These are phyloP conservation scores for Clitopilus hobsonii DNA, from an alignment of 768 basidiomycete genomes.

Conservation along the genomic window DNA sequence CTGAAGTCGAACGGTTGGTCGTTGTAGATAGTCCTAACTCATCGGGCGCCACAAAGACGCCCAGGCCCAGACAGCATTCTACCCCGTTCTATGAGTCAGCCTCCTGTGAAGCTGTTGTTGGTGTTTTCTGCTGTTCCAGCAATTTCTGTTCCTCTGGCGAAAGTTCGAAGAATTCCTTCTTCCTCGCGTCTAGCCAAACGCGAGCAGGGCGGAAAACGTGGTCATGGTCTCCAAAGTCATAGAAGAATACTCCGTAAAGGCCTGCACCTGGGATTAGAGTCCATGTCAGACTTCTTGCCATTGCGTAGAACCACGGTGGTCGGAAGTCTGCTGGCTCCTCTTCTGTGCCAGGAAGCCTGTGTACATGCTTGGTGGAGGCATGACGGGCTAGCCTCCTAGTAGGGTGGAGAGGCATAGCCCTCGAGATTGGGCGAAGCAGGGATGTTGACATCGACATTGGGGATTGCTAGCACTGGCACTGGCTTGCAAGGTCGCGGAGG, in stretches of 20 bases:
- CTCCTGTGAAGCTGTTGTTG: no score
- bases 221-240: constrained; percentile 67
- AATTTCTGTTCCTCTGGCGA: constrained; percentile 49
- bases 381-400: neutral
- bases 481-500: neutral
- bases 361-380: neutral
- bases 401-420: neutral
- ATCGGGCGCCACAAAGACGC: neutral
- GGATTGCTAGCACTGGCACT: neutral
- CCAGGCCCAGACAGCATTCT: neutral
- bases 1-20: no score
- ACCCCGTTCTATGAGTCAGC: no score
- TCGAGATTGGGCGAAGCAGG: neutral
- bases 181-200: constrained; percentile 49
- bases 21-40: no score
- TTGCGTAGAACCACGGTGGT: constrained; percentile 57
- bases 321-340: constrained; percentile 37
- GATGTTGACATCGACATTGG: neutral
- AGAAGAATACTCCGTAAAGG: constrained; percentile 55
- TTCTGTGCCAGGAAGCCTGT: neutral
- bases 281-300: constrained; percentile 46
- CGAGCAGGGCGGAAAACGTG: constrained; percentile 68
- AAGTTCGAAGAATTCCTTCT: constrained; percentile 51
- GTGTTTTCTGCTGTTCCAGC: neutral
- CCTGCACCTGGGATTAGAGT: constrained; percentile 52